Conservation (phyloP, 257 asterid genomes). For the Solanum phureja region DNA sequence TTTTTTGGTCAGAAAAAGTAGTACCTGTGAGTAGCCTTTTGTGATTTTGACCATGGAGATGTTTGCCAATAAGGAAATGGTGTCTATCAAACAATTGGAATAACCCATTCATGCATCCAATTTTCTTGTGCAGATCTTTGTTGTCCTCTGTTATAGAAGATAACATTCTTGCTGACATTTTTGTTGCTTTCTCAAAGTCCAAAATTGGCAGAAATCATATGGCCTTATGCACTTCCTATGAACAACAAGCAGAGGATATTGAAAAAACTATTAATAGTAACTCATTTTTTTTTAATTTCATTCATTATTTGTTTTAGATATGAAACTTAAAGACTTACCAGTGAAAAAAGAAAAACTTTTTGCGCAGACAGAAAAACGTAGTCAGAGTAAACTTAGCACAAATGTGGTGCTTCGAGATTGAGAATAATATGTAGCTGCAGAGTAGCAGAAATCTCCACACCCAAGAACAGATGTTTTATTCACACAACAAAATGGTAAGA, state of each 20-base stretch:
- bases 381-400: constrained; percentile 18
- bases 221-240: not conserved
- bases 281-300: not conserved
- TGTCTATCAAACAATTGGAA: constrained; percentile 79
- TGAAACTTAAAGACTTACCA: constrained; percentile 28
- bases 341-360: constrained; percentile 4
- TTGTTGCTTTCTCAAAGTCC: constrained; percentile 5
- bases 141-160: constrained; percentile 39
- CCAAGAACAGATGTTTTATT: constrained; percentile 26
- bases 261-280: not conserved
- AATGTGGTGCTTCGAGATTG: constrained; percentile 1
- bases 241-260: not conserved
- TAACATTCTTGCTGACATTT: constrained; percentile 44
- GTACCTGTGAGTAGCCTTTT: constrained; percentile 69
- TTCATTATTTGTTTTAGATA: not conserved
- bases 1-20: constrained; percentile 6
- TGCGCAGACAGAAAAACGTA: constrained; percentile 10
- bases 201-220: not conserved
- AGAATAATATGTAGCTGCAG: constrained; percentile 7
- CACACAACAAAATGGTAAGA: not conserved
- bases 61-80: constrained; percentile 52
- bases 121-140: constrained; percentile 56
- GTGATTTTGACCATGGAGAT: constrained; percentile 33
- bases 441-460: constrained; percentile 5
- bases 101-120: constrained; percentile 94